These are phyloP conservation scores for Skeletonema marinoi DNA, from an alignment of 108 stramenopile genomes.

Conservation along the genomic window DNA sequence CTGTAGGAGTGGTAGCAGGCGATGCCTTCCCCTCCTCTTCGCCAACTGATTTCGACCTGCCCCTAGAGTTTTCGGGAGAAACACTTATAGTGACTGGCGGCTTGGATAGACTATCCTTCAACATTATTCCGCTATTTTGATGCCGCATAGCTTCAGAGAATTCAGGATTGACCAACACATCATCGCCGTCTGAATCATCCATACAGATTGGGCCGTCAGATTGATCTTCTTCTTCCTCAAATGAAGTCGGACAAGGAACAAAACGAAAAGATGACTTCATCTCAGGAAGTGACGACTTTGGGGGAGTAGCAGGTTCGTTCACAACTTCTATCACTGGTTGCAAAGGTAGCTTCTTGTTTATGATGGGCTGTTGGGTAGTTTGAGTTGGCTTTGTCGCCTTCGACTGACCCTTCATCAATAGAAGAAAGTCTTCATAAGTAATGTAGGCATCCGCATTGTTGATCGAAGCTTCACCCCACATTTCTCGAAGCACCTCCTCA, in stretches of 20 bases:
- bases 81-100: neutral
- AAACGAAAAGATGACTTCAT: neutral
- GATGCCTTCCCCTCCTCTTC: slow-evolving; percentile 6
- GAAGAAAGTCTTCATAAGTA: slow-evolving; percentile 66
- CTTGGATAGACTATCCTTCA: slow-evolving; percentile 26
- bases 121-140: slow-evolving; percentile 26
- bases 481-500: slow-evolving; percentile 62
- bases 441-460: slow-evolving; percentile 45
- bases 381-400: slow-evolving; percentile 24
- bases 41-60: slow-evolving; percentile 42
- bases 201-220: slow-evolving; percentile 35
- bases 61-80: slow-evolving; percentile 5
- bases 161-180: slow-evolving; percentile 27
- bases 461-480: slow-evolving; percentile 58
- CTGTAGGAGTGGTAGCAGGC: neutral
- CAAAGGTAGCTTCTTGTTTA: neutral
- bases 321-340: slow-evolving; percentile 5
- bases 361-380: neutral
- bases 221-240: slow-evolving; percentile 11
- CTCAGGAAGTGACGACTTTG: neutral
- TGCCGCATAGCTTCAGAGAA: slow-evolving; percentile 42
- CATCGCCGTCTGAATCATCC: slow-evolving; percentile 34
- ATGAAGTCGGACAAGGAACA: slow-evolving; percentile 36
- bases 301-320: neutral
- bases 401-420: slow-evolving; percentile 64